phyloP scores from a whole-genome alignment of 208 protist genomes.

The Sergeia podlipaevii region DNA sequence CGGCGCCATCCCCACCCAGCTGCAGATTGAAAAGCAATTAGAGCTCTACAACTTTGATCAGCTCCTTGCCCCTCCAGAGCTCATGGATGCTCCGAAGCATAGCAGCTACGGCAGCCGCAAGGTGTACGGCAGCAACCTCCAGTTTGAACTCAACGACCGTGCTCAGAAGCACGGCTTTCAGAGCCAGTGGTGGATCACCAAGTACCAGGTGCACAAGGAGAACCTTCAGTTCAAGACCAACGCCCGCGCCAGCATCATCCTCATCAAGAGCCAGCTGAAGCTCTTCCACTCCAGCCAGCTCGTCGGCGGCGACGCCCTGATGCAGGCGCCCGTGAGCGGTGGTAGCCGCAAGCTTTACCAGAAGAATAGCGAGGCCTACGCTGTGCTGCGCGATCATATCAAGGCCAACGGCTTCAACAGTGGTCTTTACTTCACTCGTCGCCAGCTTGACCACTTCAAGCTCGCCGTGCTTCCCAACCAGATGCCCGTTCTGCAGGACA shows the following conservation, averaged over 20 bases:
- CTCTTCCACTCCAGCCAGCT: conserved; percentile 83
- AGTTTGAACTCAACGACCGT: conserved; percentile 89
- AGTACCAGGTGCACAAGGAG: conserved; percentile 68
- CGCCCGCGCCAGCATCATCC: conserved; percentile 58
- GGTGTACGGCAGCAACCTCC: conserved; percentile 71
- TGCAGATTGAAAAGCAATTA: conserved; percentile 77
- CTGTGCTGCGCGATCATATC: conserved; percentile 64
- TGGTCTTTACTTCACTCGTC: conserved; percentile 84
- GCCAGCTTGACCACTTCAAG: conserved; percentile 84
- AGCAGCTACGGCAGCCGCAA: conserved; percentile 86
- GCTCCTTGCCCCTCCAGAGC: conserved; percentile 69
- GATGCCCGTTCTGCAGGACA: conserved; percentile 61
- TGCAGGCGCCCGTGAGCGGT: conserved; percentile 71
- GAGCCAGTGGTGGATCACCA: conserved; percentile 85
- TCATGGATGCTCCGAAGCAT: conserved; percentile 84
- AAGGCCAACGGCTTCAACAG: conserved; percentile 84
- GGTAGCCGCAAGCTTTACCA: conserved; percentile 73
- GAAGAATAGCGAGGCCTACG: conserved; percentile 54
- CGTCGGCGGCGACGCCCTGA: conserved; percentile 61
- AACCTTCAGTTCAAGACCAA: conserved; percentile 76
- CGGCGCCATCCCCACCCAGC: conserved; percentile 61
- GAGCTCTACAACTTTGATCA: conserved; percentile 90
- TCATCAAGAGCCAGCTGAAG: conserved; percentile 61
- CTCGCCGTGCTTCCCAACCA: conserved; percentile 60
- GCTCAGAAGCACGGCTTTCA: conserved; percentile 80